phyloP scores from a whole-genome alignment of 495 filamentous ascomycete species.

The Tuber magnatum region DNA sequence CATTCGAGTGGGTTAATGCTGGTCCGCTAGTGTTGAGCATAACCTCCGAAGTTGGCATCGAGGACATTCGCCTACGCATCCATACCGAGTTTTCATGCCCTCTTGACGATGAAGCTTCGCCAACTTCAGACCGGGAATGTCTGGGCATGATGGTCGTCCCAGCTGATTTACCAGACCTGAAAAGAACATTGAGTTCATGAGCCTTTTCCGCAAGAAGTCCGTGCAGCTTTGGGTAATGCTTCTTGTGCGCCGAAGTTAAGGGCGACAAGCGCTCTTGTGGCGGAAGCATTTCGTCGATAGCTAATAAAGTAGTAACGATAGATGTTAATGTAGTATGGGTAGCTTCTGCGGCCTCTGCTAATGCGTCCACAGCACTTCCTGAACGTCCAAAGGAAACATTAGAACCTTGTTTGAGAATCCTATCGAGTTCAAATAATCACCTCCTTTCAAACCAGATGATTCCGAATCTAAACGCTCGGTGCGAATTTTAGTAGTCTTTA shows the following conservation, averaged over 20 bases:
- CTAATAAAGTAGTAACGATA: slow-evolving; percentile 39
- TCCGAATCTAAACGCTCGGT: slow-evolving; percentile 32
- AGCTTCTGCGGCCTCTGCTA: slow-evolving; percentile 36
- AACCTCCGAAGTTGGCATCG: slow-evolving; percentile 18
- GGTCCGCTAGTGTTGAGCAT: slow-evolving; percentile 19
- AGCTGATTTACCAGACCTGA: slow-evolving; percentile 27
- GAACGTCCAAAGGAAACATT: slow-evolving; percentile 5
- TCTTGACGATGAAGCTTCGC: slow-evolving; percentile 26
- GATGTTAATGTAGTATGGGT: slow-evolving; percentile 38
- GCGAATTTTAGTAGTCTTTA: slow-evolving; percentile 38
- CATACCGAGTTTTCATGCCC: slow-evolving; percentile 19
- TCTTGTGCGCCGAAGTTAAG: slow-evolving; percentile 32
- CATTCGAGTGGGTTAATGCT: slow-evolving; percentile 8
- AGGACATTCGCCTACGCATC: slow-evolving; percentile 31
- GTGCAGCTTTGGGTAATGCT: slow-evolving; percentile 38
- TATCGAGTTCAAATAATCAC: slow-evolving; percentile 19
- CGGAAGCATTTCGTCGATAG: slow-evolving; percentile 41
- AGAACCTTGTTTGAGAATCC: slow-evolving; percentile 2
- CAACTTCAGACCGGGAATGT: slow-evolving; percentile 15
- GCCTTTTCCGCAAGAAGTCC: slow-evolving; percentile 37
- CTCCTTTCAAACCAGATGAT: slow-evolving; percentile 32
- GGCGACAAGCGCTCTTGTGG: slow-evolving; percentile 35
- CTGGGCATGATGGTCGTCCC: slow-evolving; percentile 14
- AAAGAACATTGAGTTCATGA: slow-evolving; percentile 35
- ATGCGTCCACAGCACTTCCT: slow-evolving; percentile 30